A percentile compares a stretch with the other conserved stretches of the same genome.
Conservation (phyloP, 768 basidiomycete genomes). For the Phylloporus sp. region DNA sequence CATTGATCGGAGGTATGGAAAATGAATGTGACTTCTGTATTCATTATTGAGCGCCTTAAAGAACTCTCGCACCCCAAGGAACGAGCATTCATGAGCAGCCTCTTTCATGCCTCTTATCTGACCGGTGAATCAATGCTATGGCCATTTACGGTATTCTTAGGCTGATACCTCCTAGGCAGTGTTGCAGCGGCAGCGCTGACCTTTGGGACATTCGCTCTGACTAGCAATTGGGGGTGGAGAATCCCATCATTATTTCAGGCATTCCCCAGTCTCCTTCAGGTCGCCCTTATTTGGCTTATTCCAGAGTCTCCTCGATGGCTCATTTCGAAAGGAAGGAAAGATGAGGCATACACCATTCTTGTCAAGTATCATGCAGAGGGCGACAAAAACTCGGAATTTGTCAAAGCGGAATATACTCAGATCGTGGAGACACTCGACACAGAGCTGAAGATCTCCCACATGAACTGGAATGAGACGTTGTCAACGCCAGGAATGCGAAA, state of each 20-base stretch:
- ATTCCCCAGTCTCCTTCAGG: slow-evolving; percentile 47
- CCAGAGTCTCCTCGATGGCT: slow-evolving; percentile 66
- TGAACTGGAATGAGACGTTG: neutral
- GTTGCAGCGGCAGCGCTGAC: slow-evolving; percentile 44
- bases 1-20: slow-evolving; percentile 15
- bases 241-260: slow-evolving; percentile 55
- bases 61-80: slow-evolving; percentile 18
- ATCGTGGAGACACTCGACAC: slow-evolving; percentile 50
- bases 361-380: slow-evolving; percentile 60
- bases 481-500: slow-evolving; percentile 12
- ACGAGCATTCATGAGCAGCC: neutral
- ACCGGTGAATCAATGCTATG: slow-evolving; percentile 6
- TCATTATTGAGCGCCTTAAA: neutral
- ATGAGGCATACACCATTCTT: slow-evolving; percentile 44
- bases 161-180: slow-evolving; percentile 4
- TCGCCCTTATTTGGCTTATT: slow-evolving; percentile 50
- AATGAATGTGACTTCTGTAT: neutral
- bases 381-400: slow-evolving; percentile 44
- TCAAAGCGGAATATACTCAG: slow-evolving; percentile 52
- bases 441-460: slow-evolving; percentile 5
- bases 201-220: slow-evolving; percentile 58
- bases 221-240: slow-evolving; percentile 58
- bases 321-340: slow-evolving; percentile 47
- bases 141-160: neutral
- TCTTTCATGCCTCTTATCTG: neutral